Evolutionary conservation across 352 stramenopile genomes (phyloP).

Genomic region (Labyrinthula sp.): DNA sequence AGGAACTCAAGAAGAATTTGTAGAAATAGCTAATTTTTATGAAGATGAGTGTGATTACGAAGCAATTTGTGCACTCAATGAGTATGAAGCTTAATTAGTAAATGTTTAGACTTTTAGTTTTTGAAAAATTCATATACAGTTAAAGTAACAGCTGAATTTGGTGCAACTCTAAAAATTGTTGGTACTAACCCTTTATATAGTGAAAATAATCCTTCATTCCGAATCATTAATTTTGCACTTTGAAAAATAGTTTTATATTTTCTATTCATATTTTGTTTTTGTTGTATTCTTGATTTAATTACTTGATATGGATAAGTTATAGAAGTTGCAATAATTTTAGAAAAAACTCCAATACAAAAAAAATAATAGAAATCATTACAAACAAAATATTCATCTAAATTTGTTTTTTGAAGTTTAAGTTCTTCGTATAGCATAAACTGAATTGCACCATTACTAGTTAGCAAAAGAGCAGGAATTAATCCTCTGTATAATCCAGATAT

Average conservation of each 20-base stretch:
- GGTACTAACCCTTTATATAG: conserved; percentile 84
- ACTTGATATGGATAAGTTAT: conserved; percentile 28
- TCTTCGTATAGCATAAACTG: conserved; percentile 72
- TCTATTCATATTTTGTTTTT: conserved; percentile 5
- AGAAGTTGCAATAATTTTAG: conserved; percentile 17
- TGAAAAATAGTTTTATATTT: conserved; percentile 7
- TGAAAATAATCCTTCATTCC: conserved; percentile 61
- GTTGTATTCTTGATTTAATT: conserved; percentile 24
- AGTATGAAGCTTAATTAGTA: no score
- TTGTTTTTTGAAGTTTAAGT: no score
- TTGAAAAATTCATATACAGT: conserved; percentile 45
- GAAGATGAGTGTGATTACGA: no score
- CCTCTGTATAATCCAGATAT: conserved; percentile 67
- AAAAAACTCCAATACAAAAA: conserved; percentile 33
- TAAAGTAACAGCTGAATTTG: conserved; percentile 78
- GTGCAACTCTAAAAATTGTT: conserved; percentile 82
- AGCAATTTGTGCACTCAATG: no score
- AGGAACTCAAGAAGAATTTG: no score
- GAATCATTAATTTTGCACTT: conserved; percentile 24
- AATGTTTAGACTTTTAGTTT: no score
- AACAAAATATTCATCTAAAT: no score
- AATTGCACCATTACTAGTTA: conserved; percentile 85
- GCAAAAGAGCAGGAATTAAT: conserved; percentile 70
- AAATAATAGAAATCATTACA: no score
- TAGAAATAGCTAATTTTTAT: no score